Base-by-base conservation (phyloP, 2,329 filamentous ascomycete genomes). In the Niveomyces coronatus region DNA sequence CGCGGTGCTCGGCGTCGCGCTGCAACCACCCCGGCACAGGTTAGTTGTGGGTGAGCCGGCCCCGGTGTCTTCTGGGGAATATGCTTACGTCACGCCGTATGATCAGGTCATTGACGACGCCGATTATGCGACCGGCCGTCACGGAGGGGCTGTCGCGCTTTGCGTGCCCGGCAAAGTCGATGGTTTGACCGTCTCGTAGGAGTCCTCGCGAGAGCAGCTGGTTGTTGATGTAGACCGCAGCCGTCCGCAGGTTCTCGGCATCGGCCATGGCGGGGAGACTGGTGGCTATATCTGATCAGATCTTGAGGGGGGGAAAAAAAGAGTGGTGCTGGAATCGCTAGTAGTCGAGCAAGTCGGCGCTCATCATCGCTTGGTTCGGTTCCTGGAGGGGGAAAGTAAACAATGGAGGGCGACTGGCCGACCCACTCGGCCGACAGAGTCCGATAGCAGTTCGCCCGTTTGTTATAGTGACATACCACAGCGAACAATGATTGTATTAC, bases 21-120 rank as follows among this genome's bases (percentile, higher is more conserved):
- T 93, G 58, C 32, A 24, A 13, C 19, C 5, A 16, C 15, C 37
- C 49, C 41, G n/a, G n/a, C n/a, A n/a, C n/a, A n/a, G n/a, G 27
- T 40, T 31, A 40, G 37, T 24, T 24, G 23, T 24, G 26, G 8
- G 14, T 28, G n/a, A n/a, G n/a, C n/a, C n/a, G n/a, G n/a, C n/a
- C n/a, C n/a, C n/a, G n/a, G n/a, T n/a, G n/a, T n/a, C n/a, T n/a
- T n/a, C n/a, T n/a, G n/a, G n/a, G 4, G 10, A 11, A 33, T 39
- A 67, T 14, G 9, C 78, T 50, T 67, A 94, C 86, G 58, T 98
- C 91, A 67, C 88, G 77, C 48, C 88, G 76, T 43, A 95, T 59
- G 42, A 98, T 85, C 49, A 98, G 63, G 55, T 98, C 91, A 60
- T 98, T 94, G 34, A 98, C 78, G 17, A 98, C 72, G 54, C 89